These are phyloP conservation scores for Ustilago trichophora DNA, from an alignment of 1,284 basidiomycete genomes.

Conservation along the genomic window DNA sequence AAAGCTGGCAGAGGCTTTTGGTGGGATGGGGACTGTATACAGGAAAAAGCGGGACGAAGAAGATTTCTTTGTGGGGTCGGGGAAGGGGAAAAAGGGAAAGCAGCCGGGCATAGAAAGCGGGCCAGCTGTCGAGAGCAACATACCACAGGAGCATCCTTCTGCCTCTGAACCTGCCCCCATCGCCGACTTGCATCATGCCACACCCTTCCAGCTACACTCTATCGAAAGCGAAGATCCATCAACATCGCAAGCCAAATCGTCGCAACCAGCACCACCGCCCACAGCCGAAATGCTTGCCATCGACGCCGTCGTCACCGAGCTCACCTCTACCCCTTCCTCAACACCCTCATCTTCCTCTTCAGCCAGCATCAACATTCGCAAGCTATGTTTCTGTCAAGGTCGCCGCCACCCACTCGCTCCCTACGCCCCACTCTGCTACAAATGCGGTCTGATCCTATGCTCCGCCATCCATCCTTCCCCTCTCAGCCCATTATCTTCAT, in stretches of 20 bases:
- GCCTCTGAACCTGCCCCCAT: background rate
- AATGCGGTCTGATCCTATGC: slow-evolving; percentile 42
- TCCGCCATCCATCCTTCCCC: slow-evolving; percentile 33
- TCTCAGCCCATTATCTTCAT: slow-evolving; percentile 27
- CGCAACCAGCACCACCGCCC: slow-evolving; percentile 24
- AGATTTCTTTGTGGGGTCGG: slow-evolving; percentile 28
- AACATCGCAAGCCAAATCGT: background rate
- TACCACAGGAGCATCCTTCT: too few relatives aligned
- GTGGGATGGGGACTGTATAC: slow-evolving; percentile 42
- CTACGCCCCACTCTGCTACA: slow-evolving; percentile 41
- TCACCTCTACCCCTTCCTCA: slow-evolving; percentile 11
- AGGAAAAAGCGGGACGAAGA: slow-evolving; percentile 37
- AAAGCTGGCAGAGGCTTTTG: slow-evolving; percentile 33
- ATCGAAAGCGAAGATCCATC: slow-evolving; percentile 3
- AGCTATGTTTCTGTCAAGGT: slow-evolving; percentile 46
- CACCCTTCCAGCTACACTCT: background rate
- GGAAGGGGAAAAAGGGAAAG: slow-evolving; percentile 28
- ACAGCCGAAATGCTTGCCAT: slow-evolving; percentile 45
- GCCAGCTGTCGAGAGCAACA: background rate
- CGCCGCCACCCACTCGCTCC: slow-evolving; percentile 32
- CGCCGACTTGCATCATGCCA: background rate
- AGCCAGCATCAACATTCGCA: slow-evolving; percentile 4
- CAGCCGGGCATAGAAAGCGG: background rate
- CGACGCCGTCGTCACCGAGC: slow-evolving; percentile 41
- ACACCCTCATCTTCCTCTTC: background rate